These are phyloP conservation scores for Oryza australiensis DNA, from an alignment of 176 grass and related monocot species.

Conservation along the genomic window DNA sequence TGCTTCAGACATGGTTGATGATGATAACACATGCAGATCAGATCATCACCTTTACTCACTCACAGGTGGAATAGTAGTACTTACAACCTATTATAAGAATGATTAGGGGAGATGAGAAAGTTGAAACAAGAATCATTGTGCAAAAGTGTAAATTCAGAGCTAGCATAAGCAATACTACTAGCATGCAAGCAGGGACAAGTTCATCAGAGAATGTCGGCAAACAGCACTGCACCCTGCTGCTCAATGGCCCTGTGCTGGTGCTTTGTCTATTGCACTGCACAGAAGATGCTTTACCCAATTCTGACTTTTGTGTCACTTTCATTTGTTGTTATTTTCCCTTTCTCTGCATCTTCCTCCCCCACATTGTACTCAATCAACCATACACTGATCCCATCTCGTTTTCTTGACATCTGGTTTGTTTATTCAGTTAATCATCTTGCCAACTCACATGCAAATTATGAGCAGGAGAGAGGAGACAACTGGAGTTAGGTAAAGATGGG, in stretches of 20 bases:
- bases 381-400: constrained; percentile 39
- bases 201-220: constrained; percentile 35
- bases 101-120: not conserved
- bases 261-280: not conserved
- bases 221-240: not conserved
- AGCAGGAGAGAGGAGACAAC: constrained; percentile 17
- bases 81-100: not conserved
- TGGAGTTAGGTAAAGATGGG: constrained; percentile 33
- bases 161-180: not conserved
- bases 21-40: not conserved
- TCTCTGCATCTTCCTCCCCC: not conserved
- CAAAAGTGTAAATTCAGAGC: not conserved
- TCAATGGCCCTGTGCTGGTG: not conserved
- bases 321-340: no score
- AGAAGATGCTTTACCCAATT: constrained; percentile 16
- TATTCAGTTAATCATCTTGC: constrained; percentile 32
- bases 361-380: not conserved
- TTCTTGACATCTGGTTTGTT: constrained; percentile 9
- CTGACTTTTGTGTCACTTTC: not conserved
- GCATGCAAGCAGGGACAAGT: not conserved
- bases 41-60: not conserved
- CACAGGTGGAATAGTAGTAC: not conserved
- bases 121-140: not conserved
- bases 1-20: constrained; percentile 25
- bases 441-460: constrained; percentile 26